Evolutionary conservation across 2,329 filamentous ascomycete species (phyloP).

Genomic region (Colletotrichum tabaci): DNA sequence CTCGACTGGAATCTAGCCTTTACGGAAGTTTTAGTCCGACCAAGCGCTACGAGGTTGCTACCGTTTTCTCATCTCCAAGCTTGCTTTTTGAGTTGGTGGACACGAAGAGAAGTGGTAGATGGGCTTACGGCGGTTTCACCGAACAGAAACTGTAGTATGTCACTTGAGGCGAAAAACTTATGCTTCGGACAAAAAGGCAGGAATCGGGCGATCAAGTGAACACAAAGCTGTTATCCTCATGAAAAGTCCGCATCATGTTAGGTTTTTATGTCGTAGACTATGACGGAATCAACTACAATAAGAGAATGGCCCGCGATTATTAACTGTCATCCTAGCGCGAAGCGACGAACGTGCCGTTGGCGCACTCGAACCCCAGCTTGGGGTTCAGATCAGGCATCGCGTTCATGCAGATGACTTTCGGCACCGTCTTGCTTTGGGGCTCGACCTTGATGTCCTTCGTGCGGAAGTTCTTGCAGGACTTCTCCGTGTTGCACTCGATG

Average conservation of each 20-base stretch:
- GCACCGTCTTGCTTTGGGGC: constrained; percentile 48
- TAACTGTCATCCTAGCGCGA: not conserved
- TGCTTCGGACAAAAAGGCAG: not conserved
- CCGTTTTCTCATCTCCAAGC: constrained; percentile 62
- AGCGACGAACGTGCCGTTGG: constrained; percentile 49
- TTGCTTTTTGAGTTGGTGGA: constrained; percentile 55
- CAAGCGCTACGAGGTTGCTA: constrained; percentile 50
- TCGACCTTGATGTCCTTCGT: constrained; percentile 51
- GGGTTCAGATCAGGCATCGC: constrained; percentile 52
- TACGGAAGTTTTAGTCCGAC: constrained; percentile 47
- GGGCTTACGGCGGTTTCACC: constrained; percentile 43
- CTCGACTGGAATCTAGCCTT: constrained; percentile 54
- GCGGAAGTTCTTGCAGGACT: constrained; percentile 55
- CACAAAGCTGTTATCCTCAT: no score
- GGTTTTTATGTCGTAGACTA: not conserved
- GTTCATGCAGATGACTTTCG: constrained; percentile 54
- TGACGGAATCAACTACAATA: not conserved
- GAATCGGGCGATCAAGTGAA: not conserved
- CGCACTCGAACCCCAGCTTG: constrained; percentile 52
- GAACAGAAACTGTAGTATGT: constrained; percentile 44
- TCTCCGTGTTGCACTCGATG: constrained; percentile 57
- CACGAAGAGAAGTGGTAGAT: constrained; percentile 43
- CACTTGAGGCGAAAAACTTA: constrained; percentile 34
- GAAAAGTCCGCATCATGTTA: no score
- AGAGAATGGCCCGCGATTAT: not conserved